Conservation (phyloP, 192 early-diverging fungal genomes). For the Chytriomyces confervae region DNA sequence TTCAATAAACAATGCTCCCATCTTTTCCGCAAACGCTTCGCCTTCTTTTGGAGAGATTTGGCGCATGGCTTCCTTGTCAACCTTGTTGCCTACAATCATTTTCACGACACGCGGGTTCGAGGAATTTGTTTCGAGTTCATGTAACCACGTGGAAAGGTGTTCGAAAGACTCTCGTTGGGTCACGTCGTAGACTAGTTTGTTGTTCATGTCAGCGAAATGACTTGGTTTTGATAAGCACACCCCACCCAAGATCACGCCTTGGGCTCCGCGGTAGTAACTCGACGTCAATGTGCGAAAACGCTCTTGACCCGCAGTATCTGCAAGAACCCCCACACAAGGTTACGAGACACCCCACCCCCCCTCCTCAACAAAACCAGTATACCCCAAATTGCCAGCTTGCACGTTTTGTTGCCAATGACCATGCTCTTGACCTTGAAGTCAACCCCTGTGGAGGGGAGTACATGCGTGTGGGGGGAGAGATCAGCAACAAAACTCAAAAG, state of each 20-base stretch:
- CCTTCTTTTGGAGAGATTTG: constrained; percentile 88
- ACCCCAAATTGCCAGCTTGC: constrained; percentile 97
- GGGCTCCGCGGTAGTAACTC: constrained; percentile 96
- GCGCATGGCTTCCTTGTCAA: constrained; percentile 78
- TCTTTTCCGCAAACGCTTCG: constrained; percentile 81
- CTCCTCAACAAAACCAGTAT: neutral
- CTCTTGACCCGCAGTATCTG: constrained; percentile 98
- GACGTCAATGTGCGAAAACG: constrained; percentile 96
- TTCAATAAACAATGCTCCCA: constrained; percentile 94
- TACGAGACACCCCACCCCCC: neutral
- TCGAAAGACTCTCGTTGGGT: constrained; percentile 92
- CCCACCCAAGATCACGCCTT: constrained; percentile 93
- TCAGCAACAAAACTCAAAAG: neutral
- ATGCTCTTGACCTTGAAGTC: constrained; percentile 97
- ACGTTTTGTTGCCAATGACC: constrained; percentile 80
- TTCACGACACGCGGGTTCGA: constrained; percentile 86
- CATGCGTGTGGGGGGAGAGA: neutral
- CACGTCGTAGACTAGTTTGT: constrained; percentile 88
- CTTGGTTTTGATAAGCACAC: no score
- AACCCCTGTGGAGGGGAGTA: constrained; percentile 66
- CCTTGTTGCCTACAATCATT: constrained; percentile 98
- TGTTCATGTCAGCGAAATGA: neutral
- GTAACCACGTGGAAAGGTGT: constrained; percentile 90
- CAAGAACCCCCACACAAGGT: constrained; percentile 6
- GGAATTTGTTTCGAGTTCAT: constrained; percentile 92